Evolutionary conservation across 768 basidiomycete genomes (phyloP).

Genomic region (Mycena pura): DNA sequence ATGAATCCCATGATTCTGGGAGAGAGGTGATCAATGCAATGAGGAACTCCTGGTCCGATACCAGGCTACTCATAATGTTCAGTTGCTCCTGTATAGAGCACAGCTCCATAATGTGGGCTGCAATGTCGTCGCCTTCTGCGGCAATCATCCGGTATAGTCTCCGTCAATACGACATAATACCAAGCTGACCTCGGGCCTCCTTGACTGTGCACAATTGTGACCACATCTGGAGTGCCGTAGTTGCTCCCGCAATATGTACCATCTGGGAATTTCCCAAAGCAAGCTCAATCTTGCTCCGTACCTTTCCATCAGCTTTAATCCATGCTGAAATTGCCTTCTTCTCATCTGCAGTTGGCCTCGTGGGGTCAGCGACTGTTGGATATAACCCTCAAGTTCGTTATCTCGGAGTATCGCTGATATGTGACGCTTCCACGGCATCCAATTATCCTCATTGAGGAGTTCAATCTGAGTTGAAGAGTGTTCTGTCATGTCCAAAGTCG

Average conservation of each 20-base stretch:
- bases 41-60: conserved; percentile 18
- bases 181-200: conserved; percentile 11
- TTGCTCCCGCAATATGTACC: conserved; percentile 13
- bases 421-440: conserved; percentile 17
- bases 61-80: conserved; percentile 2
- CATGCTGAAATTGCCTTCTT: conserved; percentile 3
- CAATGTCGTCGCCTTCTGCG: conserved; percentile 8
- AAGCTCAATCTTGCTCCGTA: conserved; percentile 13
- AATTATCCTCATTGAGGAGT: conserved; percentile 17
- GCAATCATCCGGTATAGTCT: conserved; percentile 5
- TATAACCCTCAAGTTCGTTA: conserved; percentile 17
- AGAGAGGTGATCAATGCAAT: conserved; percentile 11
- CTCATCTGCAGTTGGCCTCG: conserved; percentile 6
- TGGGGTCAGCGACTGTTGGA: conserved; percentile 8
- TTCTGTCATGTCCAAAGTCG: conserved; percentile 1
- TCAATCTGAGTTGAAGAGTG: conserved; percentile 12
- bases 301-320: conserved; percentile 1
- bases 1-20: conserved; percentile 16
- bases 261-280: conserved; percentile 18
- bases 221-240: conserved; percentile 10
- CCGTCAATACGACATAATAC: conserved; percentile 10
- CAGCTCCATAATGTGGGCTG: background rate
- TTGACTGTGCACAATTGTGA: conserved; percentile 7
- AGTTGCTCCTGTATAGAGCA: conserved; percentile 5
- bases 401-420: conserved; percentile 12